These are phyloP conservation scores for Geosmithia putterillii DNA, from an alignment of 2,329 filamentous ascomycete species.

Conservation along the genomic window DNA sequence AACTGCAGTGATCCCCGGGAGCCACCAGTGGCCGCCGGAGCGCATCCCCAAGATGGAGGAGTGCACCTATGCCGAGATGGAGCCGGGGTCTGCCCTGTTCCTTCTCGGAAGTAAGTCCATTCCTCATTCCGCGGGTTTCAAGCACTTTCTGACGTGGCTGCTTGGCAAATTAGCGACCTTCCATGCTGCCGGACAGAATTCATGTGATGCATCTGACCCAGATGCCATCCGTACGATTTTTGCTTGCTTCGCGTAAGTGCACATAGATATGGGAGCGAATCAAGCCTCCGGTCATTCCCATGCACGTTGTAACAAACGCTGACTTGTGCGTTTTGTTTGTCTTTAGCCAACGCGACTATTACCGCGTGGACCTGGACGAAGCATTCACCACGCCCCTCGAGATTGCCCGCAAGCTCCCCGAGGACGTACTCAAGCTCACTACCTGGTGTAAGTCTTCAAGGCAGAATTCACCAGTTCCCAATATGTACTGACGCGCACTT, in stretches of 20 bases:
- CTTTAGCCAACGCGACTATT: constrained; percentile 2
- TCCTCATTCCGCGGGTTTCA: background rate
- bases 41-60: constrained; percentile 2
- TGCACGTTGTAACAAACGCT: background rate
- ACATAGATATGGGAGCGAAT: background rate
- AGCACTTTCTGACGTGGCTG: background rate
- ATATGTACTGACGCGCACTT: background rate
- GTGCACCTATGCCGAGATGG: constrained; percentile 2
- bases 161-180: background rate
- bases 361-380: constrained; percentile 1
- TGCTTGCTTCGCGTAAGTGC: constrained; percentile 1
- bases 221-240: constrained; percentile 1
- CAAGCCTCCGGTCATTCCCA: too few relatives aligned
- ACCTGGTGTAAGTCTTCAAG: constrained; percentile 2
- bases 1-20: constrained; percentile 2
- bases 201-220: background rate
- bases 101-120: constrained; percentile 1
- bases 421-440: constrained; percentile 1
- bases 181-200: constrained; percentile 1
- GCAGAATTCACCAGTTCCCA: too few relatives aligned
- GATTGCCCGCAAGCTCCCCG: constrained; percentile 1
- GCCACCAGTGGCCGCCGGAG: constrained; percentile 1
- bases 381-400: constrained; percentile 1
- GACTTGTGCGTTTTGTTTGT: background rate
- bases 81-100: constrained; percentile 1